Evolutionary conservation across 1,139 yeast genomes (phyloP).

Genomic region (Candida neerlandica): DNA sequence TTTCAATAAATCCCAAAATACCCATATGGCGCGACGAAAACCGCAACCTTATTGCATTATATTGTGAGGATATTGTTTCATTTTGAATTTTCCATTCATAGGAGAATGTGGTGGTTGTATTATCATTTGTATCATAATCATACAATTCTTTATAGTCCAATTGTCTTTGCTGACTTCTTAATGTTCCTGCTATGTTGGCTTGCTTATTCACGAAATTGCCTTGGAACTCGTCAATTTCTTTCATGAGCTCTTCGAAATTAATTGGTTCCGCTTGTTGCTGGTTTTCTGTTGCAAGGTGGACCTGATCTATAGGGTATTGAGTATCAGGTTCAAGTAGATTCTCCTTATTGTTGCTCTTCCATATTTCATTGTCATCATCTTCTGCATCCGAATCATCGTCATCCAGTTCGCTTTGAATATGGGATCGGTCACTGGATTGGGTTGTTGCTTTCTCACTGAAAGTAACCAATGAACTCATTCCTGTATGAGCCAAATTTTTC

Average conservation of each 20-base stretch:
- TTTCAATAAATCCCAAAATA: constrained; percentile 21
- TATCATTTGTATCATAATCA: constrained; percentile 18
- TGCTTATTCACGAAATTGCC: constrained; percentile 30
- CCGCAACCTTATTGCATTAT: constrained; percentile 40
- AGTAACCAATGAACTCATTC: constrained; percentile 24
- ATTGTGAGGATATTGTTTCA: constrained; percentile 41
- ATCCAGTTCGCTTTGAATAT: constrained; percentile 33
- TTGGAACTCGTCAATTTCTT: constrained; percentile 38
- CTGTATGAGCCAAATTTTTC: constrained; percentile 20
- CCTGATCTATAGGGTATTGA: constrained; percentile 16
- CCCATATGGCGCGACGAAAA: constrained; percentile 28
- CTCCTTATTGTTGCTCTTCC: constrained; percentile 1
- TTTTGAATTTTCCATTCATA: constrained; percentile 38
- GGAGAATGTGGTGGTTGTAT: constrained; percentile 8
- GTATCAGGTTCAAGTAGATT: constrained; percentile 10
- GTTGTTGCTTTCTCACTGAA: constrained; percentile 1
- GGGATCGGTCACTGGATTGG: constrained; percentile 4
- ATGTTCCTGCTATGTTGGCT: constrained; percentile 16
- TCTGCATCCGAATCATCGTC: constrained; percentile 30
- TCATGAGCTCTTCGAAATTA: constrained; percentile 25
- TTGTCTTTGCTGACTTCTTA: constrained; percentile 39
- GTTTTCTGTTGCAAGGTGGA: too few species aligned
- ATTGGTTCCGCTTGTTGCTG: background rate
- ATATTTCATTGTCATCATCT: constrained; percentile 13
- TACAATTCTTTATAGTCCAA: constrained; percentile 38